These are phyloP conservation scores for Wallacemonas sp. DNA, from an alignment of 208 protist species.

Conservation along the genomic window DNA sequence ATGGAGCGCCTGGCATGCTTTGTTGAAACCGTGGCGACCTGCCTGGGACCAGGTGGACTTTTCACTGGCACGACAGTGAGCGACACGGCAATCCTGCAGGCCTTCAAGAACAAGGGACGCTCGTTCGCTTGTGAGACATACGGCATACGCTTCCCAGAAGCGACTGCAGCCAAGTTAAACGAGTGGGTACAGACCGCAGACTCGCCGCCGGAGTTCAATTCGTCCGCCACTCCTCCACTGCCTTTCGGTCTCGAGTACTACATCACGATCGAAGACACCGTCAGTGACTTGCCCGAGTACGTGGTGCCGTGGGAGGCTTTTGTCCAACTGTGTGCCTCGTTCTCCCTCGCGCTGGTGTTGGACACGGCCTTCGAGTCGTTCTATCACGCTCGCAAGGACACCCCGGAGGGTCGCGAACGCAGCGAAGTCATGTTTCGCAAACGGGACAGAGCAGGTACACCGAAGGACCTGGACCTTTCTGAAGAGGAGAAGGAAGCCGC, in stretches of 20 bases:
- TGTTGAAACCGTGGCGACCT: slow-evolving; percentile 34
- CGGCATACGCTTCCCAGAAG: slow-evolving; percentile 39
- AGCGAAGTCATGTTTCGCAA: slow-evolving; percentile 13
- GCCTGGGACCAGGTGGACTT: slow-evolving; percentile 43
- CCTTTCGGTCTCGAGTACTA: slow-evolving; percentile 63
- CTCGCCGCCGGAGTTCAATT: slow-evolving; percentile 1
- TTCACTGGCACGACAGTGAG: slow-evolving; percentile 78
- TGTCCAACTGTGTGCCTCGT: slow-evolving; percentile 32
- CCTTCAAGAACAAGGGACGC: slow-evolving; percentile 26
- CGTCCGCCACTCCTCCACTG: neutral
- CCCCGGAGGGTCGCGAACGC: slow-evolving; percentile 30
- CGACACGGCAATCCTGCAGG: slow-evolving; percentile 43
- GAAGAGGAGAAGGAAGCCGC: slow-evolving; percentile 43
- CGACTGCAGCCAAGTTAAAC: slow-evolving; percentile 14
- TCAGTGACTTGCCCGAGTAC: slow-evolving; percentile 66
- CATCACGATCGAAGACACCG: slow-evolving; percentile 58
- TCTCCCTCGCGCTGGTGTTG: slow-evolving; percentile 36
- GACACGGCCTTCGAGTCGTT: slow-evolving; percentile 50
- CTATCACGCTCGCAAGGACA: slow-evolving; percentile 32
- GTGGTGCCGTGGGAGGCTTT: slow-evolving; percentile 69
- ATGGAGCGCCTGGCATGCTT: slow-evolving; percentile 40
- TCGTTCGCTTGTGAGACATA: slow-evolving; percentile 54
- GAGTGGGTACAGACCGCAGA: too few species aligned
- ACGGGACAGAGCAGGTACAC: slow-evolving; percentile 18
- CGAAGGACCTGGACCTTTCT: slow-evolving; percentile 22